Base-by-base conservation (phyloP, 345 rosid genomes). In the Combretum micranthum region DNA sequence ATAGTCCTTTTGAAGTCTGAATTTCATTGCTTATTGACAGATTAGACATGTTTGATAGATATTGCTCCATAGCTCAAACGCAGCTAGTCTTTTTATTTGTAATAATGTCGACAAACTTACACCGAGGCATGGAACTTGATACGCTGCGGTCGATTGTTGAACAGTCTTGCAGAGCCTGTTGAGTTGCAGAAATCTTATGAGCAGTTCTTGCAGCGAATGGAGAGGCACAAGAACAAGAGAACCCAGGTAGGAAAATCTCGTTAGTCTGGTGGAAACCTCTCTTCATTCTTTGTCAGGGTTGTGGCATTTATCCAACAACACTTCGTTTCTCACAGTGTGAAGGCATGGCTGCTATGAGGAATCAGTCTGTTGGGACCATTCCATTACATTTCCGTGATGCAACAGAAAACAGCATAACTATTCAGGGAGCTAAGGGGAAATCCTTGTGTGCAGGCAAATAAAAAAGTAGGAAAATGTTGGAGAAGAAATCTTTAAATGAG, bases 111-210 rank as follows among this genome's bases (percentile, higher is more conserved):
- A 32, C 1, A 32, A 32, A 32, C 10, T 32, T 32, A 32, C 9
- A 32, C 39, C 9, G 39, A 32, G 39, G 7, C 9, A 11, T 32
- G 39, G 32, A 25, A 11, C 39, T 44, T 47, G 18, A 45, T 20
- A 20, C 14, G 52, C 44, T 57, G 15, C 25, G 39, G 39, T 11
- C 16, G 46, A 49, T 50, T 56, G 52, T 56, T 65, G 44, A 48
- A 56, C 74, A 88, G 99, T 69, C 87, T 84, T 63, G 97, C 97
- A 15, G 97, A 93, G 71, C 97, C 97, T 3, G 55, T 74, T 63
- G 97, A 92, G 74, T 67, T 93, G 73, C 84, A 84, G 79, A 86
- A 81, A 69, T 83, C 99, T 15, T 86, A 85, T 50, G 79, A 83
- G 62, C 89, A 80, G 64, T 93, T 93, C 78, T 88, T 89, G 55